Conservation (phyloP, 140 eudicot genomes). For the Flaveria floridana region DNA sequence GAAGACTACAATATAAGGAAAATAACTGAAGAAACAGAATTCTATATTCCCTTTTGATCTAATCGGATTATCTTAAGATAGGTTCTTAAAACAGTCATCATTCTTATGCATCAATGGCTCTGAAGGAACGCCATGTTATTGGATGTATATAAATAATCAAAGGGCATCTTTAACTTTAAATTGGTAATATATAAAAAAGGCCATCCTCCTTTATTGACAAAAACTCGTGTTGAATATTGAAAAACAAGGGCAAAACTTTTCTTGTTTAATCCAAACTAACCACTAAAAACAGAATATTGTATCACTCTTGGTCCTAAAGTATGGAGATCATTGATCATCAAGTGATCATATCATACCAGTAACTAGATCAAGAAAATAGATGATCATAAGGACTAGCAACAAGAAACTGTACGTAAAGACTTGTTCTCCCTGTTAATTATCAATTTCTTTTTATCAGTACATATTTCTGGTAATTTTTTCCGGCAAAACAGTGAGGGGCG, state of each 20-base stretch:
- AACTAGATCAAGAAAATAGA: slow-evolving; percentile 20
- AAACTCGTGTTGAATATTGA: slow-evolving; percentile 31
- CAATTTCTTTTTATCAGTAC: neutral
- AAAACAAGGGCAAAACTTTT: slow-evolving; percentile 19
- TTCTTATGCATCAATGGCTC: slow-evolving; percentile 19
- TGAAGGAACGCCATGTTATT: slow-evolving; percentile 6
- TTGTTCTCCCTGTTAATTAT: neutral
- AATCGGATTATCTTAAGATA: slow-evolving; percentile 19
- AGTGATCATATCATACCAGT: slow-evolving; percentile 19
- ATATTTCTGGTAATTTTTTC: neutral
- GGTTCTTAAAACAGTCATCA: slow-evolving; percentile 24
- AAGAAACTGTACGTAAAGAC: neutral
- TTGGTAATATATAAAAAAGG: slow-evolving; percentile 26
- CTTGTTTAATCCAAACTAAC: slow-evolving; percentile 30
- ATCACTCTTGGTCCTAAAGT: slow-evolving; percentile 23
- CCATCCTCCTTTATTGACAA: slow-evolving; percentile 33
- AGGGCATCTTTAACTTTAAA: slow-evolving; percentile 23
- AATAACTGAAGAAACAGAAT: slow-evolving; percentile 20
- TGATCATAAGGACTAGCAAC: slow-evolving; percentile 14
- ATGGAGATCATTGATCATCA: slow-evolving; percentile 12
- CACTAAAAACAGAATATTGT: slow-evolving; percentile 30
- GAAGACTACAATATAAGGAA: slow-evolving; percentile 15
- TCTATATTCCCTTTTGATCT: slow-evolving; percentile 21
- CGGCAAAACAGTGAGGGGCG: neutral
- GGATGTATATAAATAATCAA: slow-evolving; percentile 17